Evolutionary conservation across 345 rosid species (phyloP).

Genomic region (Eucalyptus marginata): DNA sequence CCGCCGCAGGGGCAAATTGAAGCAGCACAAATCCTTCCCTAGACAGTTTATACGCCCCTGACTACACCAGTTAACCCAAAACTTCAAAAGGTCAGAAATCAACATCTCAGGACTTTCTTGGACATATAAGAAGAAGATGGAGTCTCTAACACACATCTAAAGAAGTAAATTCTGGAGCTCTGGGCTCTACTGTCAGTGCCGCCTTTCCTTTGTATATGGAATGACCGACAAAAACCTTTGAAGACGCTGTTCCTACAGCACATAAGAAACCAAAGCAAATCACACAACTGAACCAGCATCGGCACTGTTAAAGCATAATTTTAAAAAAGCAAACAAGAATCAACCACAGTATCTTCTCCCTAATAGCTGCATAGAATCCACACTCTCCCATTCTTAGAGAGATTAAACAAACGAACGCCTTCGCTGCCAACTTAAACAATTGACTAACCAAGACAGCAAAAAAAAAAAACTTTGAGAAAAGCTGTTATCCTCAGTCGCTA

Average conservation of each 20-base stretch:
- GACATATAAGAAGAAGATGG: not conserved
- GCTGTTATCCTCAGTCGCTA: not conserved
- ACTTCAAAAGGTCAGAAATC: not conserved
- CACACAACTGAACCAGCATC: not conserved
- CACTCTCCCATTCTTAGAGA: not conserved
- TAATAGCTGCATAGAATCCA: not conserved
- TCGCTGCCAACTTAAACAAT: not conserved
- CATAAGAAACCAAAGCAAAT: not conserved
- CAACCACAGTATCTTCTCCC: not conserved
- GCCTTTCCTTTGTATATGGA: conserved; percentile 96
- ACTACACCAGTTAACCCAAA: conserved; percentile 27
- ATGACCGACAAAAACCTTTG: conserved; percentile 16
- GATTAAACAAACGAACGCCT: not conserved
- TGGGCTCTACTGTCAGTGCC: conserved; percentile 76
- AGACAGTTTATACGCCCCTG: conserved; percentile 66
- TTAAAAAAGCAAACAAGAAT: not conserved
- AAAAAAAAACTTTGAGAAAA: not conserved
- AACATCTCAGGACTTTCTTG: not conserved
- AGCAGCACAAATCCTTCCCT: conserved; percentile 64
- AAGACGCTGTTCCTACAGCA: not conserved
- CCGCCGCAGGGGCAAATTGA: conserved; percentile 84
- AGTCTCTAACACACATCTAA: conserved; percentile 37
- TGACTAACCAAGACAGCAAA: not conserved
- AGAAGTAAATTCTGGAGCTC: conserved; percentile 65
- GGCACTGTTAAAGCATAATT: not conserved